Percentiles rank a stretch among this genome's conserved stretches.
These are phyloP conservation scores for Phaeophleospora eucalypticola DNA, from an alignment of 2,329 filamentous ascomycete genomes.

Conservation along the genomic window DNA sequence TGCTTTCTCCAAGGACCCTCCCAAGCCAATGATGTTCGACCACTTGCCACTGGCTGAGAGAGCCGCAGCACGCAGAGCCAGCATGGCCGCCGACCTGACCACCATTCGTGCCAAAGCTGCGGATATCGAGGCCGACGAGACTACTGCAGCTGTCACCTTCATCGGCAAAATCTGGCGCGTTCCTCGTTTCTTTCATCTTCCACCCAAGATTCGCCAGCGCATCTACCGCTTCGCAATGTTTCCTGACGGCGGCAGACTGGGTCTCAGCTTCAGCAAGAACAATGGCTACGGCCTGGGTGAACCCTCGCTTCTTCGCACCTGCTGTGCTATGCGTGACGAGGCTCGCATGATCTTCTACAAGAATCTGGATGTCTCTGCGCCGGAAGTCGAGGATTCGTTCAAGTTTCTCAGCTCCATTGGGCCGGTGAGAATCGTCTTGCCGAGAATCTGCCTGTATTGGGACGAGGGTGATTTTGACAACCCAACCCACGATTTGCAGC, in stretches of 20 bases:
- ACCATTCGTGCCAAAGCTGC: not conserved
- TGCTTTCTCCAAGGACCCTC: no score
- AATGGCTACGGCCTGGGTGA: not conserved
- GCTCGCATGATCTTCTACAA: conserved; percentile 4
- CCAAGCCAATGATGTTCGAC: no score
- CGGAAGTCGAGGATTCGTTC: no score
- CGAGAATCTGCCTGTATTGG: no score
- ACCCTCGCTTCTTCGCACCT: conserved; percentile 1
- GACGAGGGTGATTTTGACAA: no score
- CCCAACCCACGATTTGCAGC: no score
- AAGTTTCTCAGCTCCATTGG: no score
- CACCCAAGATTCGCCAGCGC: conserved; percentile 1
- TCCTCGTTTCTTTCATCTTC: not conserved
- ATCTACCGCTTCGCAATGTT: conserved; percentile 6
- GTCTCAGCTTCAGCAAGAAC: not conserved
- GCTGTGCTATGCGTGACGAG: conserved; percentile 2
- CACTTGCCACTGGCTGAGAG: no score
- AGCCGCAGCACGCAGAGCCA: no score
- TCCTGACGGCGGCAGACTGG: not conserved
- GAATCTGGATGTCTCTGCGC: not conserved
- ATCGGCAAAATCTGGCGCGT: not conserved
- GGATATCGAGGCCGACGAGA: not conserved
- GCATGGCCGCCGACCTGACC: not conserved
- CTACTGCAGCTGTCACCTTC: not conserved
- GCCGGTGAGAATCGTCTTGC: no score